Percentiles rank a stretch among this genome's conserved stretches.
Conservation (phyloP, 2,329 filamentous ascomycete species). For the Ilyonectria sp. region DNA sequence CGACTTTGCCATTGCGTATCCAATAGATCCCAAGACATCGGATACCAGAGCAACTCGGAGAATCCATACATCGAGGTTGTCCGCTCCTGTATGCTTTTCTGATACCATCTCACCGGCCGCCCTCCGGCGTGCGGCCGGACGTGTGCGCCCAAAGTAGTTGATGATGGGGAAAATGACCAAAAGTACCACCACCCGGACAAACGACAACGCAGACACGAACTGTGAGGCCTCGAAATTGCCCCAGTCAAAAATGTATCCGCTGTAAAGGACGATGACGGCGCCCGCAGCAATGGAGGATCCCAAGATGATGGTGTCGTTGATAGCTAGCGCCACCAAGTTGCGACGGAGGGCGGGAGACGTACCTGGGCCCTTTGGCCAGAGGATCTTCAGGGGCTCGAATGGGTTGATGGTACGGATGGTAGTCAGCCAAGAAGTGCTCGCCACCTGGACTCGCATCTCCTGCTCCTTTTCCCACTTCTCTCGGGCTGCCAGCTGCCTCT, state of each 20-base stretch:
- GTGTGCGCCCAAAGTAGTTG: constrained; percentile 80
- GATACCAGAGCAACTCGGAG: constrained; percentile 83
- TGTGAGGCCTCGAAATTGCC: constrained; percentile 83
- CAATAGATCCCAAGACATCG: constrained; percentile 82
- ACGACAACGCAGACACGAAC: constrained; percentile 86
- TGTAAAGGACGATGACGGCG: constrained; percentile 88
- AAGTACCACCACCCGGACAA: constrained; percentile 81
- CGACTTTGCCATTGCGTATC: constrained; percentile 78
- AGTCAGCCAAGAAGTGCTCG: constrained; percentile 49
- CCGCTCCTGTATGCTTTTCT: constrained; percentile 77
- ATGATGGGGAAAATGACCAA: constrained; percentile 82
- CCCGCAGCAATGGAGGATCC: constrained; percentile 86
- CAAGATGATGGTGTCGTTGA: constrained; percentile 86
- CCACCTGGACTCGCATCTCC: constrained; percentile 52
- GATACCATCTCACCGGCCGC: constrained; percentile 53
- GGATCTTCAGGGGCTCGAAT: constrained; percentile 81
- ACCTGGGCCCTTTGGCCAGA: constrained; percentile 80
- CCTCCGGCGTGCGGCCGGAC: constrained; percentile 61
- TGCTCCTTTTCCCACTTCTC: constrained; percentile 73
- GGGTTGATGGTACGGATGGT: constrained; percentile 72
- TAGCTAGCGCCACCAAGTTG: constrained; percentile 86
- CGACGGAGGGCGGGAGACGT: constrained; percentile 74
- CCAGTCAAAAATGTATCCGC: constrained; percentile 86
- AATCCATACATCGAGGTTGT: constrained; percentile 82
- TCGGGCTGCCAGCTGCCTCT: constrained; percentile 78